phyloP scores from a whole-genome alignment of 140 eudicot genomes.

The Bidens hawaiensis region DNA sequence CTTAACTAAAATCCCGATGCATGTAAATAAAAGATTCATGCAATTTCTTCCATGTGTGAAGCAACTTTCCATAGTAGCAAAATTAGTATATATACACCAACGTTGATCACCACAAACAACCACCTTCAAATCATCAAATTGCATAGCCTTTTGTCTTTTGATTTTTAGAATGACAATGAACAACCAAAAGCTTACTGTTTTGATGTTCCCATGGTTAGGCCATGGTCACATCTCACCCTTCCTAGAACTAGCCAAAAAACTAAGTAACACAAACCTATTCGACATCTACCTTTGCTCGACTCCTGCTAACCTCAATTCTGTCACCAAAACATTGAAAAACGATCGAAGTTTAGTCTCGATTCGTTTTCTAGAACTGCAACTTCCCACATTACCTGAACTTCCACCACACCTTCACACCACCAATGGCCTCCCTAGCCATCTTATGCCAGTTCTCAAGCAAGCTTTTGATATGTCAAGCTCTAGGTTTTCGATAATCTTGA shows the following conservation, averaged over 20 bases:
- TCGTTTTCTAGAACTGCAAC: slow-evolving; percentile 16
- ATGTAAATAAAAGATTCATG: slow-evolving; percentile 1
- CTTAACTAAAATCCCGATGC: no score
- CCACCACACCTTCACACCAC: slow-evolving; percentile 28
- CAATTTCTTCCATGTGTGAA: not conserved
- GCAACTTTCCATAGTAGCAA: not conserved
- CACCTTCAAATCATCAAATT: not conserved
- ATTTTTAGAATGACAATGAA: not conserved
- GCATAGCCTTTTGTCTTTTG: not conserved
- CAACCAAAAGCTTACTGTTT: slow-evolving; percentile 7
- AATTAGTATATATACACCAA: not conserved
- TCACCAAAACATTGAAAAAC: slow-evolving; percentile 5
- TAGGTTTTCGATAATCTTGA: slow-evolving; percentile 16
- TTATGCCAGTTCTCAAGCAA: slow-evolving; percentile 21
- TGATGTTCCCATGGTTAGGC: slow-evolving; percentile 56
- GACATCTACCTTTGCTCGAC: slow-evolving; percentile 38
- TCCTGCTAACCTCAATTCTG: slow-evolving; percentile 30
- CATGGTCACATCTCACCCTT: slow-evolving; percentile 42
- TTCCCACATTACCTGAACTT: slow-evolving; percentile 15
- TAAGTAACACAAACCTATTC: slow-evolving; percentile 19
- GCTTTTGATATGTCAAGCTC: slow-evolving; percentile 19
- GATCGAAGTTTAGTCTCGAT: not conserved
- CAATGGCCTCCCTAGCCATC: slow-evolving; percentile 21
- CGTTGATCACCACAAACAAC: not conserved
- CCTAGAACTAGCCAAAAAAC: slow-evolving; percentile 41